These are phyloP conservation scores for Pistacia atlantica DNA, from an alignment of 345 rosid species.

Conservation along the genomic window DNA sequence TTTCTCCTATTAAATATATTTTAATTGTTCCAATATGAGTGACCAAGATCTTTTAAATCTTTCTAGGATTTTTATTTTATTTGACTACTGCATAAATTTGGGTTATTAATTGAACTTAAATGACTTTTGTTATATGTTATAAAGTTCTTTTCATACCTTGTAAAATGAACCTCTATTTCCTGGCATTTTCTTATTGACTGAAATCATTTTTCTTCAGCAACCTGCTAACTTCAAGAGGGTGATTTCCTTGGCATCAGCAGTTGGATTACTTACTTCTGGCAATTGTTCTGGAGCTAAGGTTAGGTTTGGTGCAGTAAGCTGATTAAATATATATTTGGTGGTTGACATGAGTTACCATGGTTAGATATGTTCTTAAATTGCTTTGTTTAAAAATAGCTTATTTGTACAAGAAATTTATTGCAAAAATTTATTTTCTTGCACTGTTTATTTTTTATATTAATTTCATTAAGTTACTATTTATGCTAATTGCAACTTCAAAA, in stretches of 20 bases:
- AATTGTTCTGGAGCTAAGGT: slow-evolving; percentile 66
- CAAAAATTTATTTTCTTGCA: background rate
- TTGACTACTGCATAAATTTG: slow-evolving; percentile 2
- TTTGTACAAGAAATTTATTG: background rate
- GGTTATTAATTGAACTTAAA: background rate
- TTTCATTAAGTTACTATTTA: background rate
- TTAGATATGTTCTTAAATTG: background rate
- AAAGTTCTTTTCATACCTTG: slow-evolving; percentile 1
- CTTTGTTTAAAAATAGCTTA: background rate
- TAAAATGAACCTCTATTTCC: background rate
- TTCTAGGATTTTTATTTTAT: slow-evolving; percentile 8
- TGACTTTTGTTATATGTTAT: background rate
- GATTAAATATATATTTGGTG: slow-evolving; percentile 14
- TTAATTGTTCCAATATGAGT: slow-evolving; percentile 10
- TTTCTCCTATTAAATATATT: background rate
- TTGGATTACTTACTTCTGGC: slow-evolving; percentile 56
- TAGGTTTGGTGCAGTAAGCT: slow-evolving; percentile 26
- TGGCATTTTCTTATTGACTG: slow-evolving; percentile 12
- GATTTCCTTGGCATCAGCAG: slow-evolving; percentile 56
- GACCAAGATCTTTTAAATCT: slow-evolving; percentile 10
- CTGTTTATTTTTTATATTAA: background rate
- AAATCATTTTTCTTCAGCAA: slow-evolving; percentile 47
- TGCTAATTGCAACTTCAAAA: background rate
- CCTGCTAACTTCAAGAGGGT: slow-evolving; percentile 60
- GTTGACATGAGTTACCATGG: slow-evolving; percentile 10